These are phyloP conservation scores for Exophiala xenobiotica DNA, from an alignment of 2,329 filamentous ascomycete species.

Conservation along the genomic window DNA sequence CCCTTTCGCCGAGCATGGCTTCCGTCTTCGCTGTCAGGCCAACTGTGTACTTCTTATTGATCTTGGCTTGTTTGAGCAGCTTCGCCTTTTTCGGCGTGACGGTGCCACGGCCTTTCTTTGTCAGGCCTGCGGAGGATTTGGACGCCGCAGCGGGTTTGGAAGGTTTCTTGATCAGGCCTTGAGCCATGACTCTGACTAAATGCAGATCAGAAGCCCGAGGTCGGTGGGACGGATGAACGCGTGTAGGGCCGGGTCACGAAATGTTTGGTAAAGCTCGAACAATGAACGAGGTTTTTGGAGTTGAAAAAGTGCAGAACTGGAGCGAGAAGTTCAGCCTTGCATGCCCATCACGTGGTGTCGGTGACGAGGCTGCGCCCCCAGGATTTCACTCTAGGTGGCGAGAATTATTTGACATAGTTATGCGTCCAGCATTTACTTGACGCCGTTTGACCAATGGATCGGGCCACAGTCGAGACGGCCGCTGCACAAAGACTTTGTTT, in stretches of 20 bases:
- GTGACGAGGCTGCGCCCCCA: too few species aligned
- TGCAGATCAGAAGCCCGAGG: neutral
- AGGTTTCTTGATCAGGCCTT: constrained; percentile 28
- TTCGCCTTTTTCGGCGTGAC: constrained; percentile 67
- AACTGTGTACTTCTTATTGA: constrained; percentile 65
- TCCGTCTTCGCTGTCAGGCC: constrained; percentile 67
- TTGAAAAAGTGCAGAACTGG: too few species aligned
- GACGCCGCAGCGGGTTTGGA: constrained; percentile 7
- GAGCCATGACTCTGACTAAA: constrained; percentile 20
- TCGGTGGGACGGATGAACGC: neutral
- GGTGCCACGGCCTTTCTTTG: constrained; percentile 59
- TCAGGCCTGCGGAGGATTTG: constrained; percentile 39
- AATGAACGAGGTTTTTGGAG: neutral
- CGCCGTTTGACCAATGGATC: too few species aligned
- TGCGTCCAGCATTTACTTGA: too few species aligned
- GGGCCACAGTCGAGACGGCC: neutral
- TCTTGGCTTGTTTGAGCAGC: constrained; percentile 60
- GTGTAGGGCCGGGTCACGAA: neutral
- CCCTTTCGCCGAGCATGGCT: constrained; percentile 62
- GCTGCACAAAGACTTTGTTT: neutral
- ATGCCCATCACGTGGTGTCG: neutral
- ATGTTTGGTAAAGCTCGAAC: neutral
- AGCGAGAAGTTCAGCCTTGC: neutral
- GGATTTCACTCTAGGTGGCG: too few species aligned
- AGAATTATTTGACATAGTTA: too few species aligned